Base-by-base conservation (phyloP, 2,329 filamentous ascomycete genomes). In the Aspergillus piperis region DNA sequence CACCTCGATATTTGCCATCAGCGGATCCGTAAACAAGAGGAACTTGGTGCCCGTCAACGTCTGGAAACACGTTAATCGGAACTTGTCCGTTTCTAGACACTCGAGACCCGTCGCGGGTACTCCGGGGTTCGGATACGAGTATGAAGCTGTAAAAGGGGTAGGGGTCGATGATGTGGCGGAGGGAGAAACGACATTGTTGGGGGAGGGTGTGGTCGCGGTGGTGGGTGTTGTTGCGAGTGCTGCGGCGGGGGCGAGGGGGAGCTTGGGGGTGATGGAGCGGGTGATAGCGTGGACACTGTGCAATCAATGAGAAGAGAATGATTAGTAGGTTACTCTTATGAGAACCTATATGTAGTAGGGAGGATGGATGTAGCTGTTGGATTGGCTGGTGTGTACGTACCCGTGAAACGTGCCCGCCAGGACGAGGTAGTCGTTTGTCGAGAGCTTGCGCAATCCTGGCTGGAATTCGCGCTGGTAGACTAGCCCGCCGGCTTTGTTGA, bases 401-500 rank as follows among this genome's bases (percentile, higher is more conserved):
- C 92, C 95, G 75, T 99, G 95, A 77, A 99, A 99, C 57, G 95
- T 99, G 60, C 95, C 95, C 6, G 95, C 95, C 27, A 99, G 87
- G 68, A 98, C 94, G 32, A 99, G 89, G 74, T 96, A 96, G 82
- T 99, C 95, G 76, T 99, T 99, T 68, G 91, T 94, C 68, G 87
- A 91, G 69, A 99, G 88, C 75, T 94, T 92, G 76, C 91, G 90
- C 61, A 99, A 85, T 62, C 87, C 90, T 47, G 94, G 87, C 71
- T 93, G 88, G 77, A 99, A 98, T 73, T 92, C 91, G 70, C 92
- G 91, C 79, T 98, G 94, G 83, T 96, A 99, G 78, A 99, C 89
- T 57, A 99, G 85, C 70, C 95, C 95, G 62, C 93, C 95, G 66
- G 95, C 93, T 84, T 99, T 99, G 84, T 97, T 98, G 82, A 99